phyloP scores from a whole-genome alignment of 2,329 filamentous ascomycete species.

The Elsinoe batatas region DNA sequence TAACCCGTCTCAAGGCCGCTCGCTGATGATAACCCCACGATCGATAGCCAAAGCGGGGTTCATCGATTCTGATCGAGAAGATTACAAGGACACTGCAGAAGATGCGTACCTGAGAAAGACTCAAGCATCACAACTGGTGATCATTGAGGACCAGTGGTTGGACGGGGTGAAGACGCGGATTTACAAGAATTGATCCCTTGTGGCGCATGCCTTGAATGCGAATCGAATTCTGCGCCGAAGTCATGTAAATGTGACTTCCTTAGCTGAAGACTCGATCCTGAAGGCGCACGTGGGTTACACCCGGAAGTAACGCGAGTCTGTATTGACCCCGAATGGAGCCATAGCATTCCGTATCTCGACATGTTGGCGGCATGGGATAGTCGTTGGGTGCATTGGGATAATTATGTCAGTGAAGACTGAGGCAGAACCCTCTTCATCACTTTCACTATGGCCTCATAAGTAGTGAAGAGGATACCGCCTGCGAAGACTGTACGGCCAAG shows the following conservation, averaged over 20 bases:
- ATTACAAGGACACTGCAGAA: conserved; percentile 23
- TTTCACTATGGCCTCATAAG: conserved; percentile 48
- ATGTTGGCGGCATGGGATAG: too few species aligned
- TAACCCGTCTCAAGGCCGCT: conserved; percentile 20
- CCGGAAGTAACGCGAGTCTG: too few species aligned
- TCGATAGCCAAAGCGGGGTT: conserved; percentile 32
- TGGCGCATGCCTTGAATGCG: too few species aligned
- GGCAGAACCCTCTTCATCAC: conserved; percentile 33
- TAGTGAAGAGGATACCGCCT: conserved; percentile 57
- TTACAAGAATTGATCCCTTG: conserved; percentile 20
- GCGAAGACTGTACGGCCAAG: conserved; percentile 53
- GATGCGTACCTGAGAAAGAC: conserved; percentile 32
- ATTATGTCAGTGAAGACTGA: conserved; percentile 3
- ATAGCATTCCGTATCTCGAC: too few species aligned
- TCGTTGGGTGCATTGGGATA: neutral
- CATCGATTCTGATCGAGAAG: conserved; percentile 33
- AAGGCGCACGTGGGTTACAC: too few species aligned
- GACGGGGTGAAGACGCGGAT: conserved; percentile 30
- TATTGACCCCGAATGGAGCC: too few species aligned
- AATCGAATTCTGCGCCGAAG: too few species aligned
- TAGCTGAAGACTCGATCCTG: too few species aligned
- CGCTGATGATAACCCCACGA: conserved; percentile 33
- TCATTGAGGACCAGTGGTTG: conserved; percentile 35
- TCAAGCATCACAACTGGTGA: conserved; percentile 32
- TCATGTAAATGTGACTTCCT: too few species aligned